These are phyloP conservation scores for Ilyonectria sp. DNA, from an alignment of 2,329 filamentous ascomycete species.

Conservation along the genomic window DNA sequence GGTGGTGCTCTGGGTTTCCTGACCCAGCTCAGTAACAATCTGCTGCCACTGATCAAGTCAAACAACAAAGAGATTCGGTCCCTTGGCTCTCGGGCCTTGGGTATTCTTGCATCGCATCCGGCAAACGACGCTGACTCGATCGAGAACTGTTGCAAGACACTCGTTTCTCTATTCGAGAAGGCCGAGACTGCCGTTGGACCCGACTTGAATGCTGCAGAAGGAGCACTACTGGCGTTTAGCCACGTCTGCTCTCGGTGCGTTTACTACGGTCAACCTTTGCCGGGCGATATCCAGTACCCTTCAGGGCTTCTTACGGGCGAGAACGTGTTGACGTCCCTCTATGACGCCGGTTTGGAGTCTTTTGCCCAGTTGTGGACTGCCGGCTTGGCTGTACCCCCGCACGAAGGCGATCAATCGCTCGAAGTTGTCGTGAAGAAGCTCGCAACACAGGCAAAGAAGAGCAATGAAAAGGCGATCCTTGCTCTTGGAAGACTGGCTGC, in stretches of 20 bases:
- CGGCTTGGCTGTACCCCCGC: constrained; percentile 55
- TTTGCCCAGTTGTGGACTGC: constrained; percentile 65
- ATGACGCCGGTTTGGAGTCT: constrained; percentile 61
- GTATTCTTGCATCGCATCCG: constrained; percentile 81
- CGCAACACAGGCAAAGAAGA: constrained; percentile 79
- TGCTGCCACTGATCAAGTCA: constrained; percentile 76
- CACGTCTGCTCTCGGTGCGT: constrained; percentile 61
- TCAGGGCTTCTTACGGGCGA: constrained; percentile 51
- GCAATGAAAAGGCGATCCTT: constrained; percentile 86
- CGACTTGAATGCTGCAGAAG: constrained; percentile 63
- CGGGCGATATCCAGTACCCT: constrained; percentile 49
- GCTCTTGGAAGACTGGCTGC: constrained; percentile 84
- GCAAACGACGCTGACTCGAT: constrained; percentile 55
- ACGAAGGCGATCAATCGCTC: constrained; percentile 49
- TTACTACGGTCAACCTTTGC: constrained; percentile 58
- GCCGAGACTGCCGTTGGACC: constrained; percentile 60
- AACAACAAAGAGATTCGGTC: constrained; percentile 80
- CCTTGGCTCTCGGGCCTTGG: constrained; percentile 79
- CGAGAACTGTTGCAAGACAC: constrained; percentile 42
- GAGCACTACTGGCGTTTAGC: constrained; percentile 61
- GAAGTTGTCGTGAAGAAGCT: constrained; percentile 73
- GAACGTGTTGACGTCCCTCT: constrained; percentile 53
- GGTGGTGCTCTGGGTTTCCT: constrained; percentile 67
- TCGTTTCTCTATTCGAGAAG: constrained; percentile 62
- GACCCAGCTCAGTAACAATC: constrained; percentile 61